phyloP scores from a whole-genome alignment of 129 eudicot genomes.

The Lactuca saligna region DNA sequence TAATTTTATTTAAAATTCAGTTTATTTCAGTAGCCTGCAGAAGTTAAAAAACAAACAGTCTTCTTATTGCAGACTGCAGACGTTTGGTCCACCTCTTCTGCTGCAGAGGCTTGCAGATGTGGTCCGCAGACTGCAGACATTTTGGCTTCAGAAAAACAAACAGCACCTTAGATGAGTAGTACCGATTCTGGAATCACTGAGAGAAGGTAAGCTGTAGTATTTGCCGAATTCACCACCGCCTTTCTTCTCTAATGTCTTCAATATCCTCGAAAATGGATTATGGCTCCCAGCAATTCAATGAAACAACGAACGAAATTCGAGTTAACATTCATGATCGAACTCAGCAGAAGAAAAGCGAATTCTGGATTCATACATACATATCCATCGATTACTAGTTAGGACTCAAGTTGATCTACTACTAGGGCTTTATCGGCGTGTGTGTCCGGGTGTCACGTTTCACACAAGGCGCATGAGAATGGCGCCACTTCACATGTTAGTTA shows the following conservation, averaged over 20 bases:
- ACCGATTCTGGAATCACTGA: conserved; percentile 20
- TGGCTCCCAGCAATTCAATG: not conserved
- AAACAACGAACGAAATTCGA: not conserved
- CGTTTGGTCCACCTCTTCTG: too few relatives aligned
- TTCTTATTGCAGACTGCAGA: too few relatives aligned
- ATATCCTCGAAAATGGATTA: conserved; percentile 11
- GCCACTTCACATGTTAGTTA: too few relatives aligned
- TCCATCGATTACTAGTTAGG: not conserved
- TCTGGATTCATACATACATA: not conserved
- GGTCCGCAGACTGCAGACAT: too few relatives aligned
- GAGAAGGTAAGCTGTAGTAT: conserved; percentile 27
- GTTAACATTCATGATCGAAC: not conserved
- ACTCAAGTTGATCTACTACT: not conserved
- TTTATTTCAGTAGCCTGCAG: too few relatives aligned
- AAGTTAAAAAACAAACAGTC: too few relatives aligned
- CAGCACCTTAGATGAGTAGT: not conserved
- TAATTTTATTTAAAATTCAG: too few relatives aligned
- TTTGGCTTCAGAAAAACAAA: too few relatives aligned
- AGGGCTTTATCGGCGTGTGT: not conserved
- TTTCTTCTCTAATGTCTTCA: conserved; percentile 19
- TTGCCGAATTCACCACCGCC: conserved; percentile 25
- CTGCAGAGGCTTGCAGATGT: too few relatives aligned
- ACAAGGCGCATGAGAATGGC: conserved; percentile 20
- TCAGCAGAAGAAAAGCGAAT: not conserved
- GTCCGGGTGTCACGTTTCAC: conserved; percentile 15